phyloP scores from a whole-genome alignment of 1,284 basidiomycete species.

The Leccinum pachyderme region DNA sequence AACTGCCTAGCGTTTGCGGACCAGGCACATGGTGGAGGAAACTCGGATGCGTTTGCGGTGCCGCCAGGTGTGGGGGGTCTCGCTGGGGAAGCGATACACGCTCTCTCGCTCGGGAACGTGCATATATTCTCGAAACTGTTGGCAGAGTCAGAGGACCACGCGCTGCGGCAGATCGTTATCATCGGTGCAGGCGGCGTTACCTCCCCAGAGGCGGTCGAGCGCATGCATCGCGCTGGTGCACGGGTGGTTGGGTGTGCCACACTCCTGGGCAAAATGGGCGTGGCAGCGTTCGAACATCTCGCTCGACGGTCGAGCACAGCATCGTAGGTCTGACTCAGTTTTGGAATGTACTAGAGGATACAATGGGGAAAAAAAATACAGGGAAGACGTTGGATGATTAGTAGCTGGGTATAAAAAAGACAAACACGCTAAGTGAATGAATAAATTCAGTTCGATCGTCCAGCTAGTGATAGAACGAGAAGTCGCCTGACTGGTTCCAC shows the following conservation, averaged over 20 bases:
- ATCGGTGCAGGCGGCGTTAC: constrained; percentile 82
- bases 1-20: constrained; percentile 61
- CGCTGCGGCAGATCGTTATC: constrained; percentile 51
- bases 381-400: constrained; percentile 8
- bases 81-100: constrained; percentile 73
- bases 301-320: constrained; percentile 2
- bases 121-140: constrained; percentile 57
- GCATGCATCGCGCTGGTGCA: constrained; percentile 74
- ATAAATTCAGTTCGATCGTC: constrained; percentile 29
- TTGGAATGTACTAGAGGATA: constrained; percentile 12
- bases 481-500: constrained; percentile 26
- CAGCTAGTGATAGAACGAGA: constrained; percentile 19
- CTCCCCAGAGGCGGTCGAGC: constrained; percentile 48
- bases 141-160: constrained; percentile 38
- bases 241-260: constrained; percentile 72
- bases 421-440: constrained; percentile 25
- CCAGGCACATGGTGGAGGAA: constrained; percentile 35
- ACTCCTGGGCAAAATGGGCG: constrained; percentile 63
- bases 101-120: constrained; percentile 73
- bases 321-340: constrained; percentile 13
- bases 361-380: constrained; percentile 25
- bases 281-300: constrained; percentile 61
- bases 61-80: constrained; percentile 67
- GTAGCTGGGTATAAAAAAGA: background rate
- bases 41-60: constrained; percentile 45